These are phyloP conservation scores for Diaporthe citri DNA, from an alignment of 2,329 filamentous ascomycete genomes.

Conservation along the genomic window DNA sequence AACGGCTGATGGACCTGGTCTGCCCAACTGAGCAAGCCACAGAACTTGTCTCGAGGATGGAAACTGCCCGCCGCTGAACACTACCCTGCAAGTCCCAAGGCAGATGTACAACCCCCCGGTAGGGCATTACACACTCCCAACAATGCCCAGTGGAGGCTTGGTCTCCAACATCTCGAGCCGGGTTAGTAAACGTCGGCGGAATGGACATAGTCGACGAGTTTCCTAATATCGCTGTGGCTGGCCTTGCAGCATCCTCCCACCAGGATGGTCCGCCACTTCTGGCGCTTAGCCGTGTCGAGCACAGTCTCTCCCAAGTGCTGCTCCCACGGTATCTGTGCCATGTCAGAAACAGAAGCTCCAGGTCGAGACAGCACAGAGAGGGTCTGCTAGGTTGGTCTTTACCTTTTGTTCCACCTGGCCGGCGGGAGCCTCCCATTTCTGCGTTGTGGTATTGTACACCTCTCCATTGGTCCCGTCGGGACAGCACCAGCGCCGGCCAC, in stretches of 20 bases:
- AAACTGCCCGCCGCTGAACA: neutral
- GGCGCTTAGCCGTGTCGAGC: constrained; percentile 50
- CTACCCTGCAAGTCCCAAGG: too few relatives aligned
- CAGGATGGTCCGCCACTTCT: constrained; percentile 59
- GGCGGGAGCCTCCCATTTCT: constrained; percentile 67
- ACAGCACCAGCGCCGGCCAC: constrained; percentile 71
- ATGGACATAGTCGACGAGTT: constrained; percentile 32
- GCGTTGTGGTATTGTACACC: constrained; percentile 73
- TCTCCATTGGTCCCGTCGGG: constrained; percentile 79
- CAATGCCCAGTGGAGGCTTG: too few relatives aligned
- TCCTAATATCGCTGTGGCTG: constrained; percentile 46
- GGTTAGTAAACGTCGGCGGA: neutral
- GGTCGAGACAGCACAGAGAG: neutral
- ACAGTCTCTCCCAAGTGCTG: constrained; percentile 58
- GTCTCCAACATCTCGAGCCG: neutral
- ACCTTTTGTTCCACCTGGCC: constrained; percentile 45
- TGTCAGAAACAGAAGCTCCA: neutral
- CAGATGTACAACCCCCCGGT: neutral
- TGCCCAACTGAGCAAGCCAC: too few relatives aligned
- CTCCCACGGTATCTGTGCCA: constrained; percentile 58
- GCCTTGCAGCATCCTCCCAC: constrained; percentile 68
- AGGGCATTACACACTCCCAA: neutral
- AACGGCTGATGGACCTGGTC: neutral
- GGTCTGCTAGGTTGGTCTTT: constrained; percentile 30
- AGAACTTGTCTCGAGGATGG: neutral